Evolutionary conservation across 768 basidiomycete genomes (phyloP), one percentile per base, ranked within the genome.

Genomic region (Leccinellum luteum): DNA sequence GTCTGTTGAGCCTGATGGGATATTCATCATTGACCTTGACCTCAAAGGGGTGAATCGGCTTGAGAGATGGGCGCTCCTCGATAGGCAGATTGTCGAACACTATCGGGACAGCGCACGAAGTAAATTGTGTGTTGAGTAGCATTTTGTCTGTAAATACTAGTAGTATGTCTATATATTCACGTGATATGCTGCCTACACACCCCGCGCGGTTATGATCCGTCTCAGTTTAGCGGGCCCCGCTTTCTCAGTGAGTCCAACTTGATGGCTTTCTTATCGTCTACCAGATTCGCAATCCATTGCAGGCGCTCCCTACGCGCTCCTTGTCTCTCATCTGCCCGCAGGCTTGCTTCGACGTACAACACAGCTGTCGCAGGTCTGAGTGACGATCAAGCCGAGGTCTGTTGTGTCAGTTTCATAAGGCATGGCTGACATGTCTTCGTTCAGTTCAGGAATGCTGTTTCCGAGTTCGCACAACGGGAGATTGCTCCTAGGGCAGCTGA

Each of bases 21-120:
- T 90, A 27, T 86, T 82, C 30, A 75, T 94, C 34, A 92, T 98
- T 63, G 96, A 98, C 71, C 74, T 97, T 49, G 96, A 95, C 71
- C 78, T 85, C 55, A 98, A 98, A 74, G 78, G 81, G 50, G 73
- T 89, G 63, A 68, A 73, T 27, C 82, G 85, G 64, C 67, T 98
- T 53, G 69, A 65, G 38, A 81, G 81, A 61, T 98, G 94, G 93
- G 80, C 80, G 60, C 75, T 80, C 56, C 72, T 94, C 60, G 95
- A 98, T 72, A 67, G 71, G 54, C 78, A 81, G 60, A 91, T 98
- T 59, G 82, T 82, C 0, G 57, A 70, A 44, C 65, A 73, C 34
- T 86, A 85, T 65, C 59, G 52, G 23, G 28, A 56, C 52, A 50
- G 28, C 1, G 43, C 43, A 38, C 51, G 51, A 3, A 64, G 56